Evolutionary conservation across 805 yeast species (phyloP), one percentile per base, ranked within the genome.

Genomic region (Debaryomyces castellii): DNA sequence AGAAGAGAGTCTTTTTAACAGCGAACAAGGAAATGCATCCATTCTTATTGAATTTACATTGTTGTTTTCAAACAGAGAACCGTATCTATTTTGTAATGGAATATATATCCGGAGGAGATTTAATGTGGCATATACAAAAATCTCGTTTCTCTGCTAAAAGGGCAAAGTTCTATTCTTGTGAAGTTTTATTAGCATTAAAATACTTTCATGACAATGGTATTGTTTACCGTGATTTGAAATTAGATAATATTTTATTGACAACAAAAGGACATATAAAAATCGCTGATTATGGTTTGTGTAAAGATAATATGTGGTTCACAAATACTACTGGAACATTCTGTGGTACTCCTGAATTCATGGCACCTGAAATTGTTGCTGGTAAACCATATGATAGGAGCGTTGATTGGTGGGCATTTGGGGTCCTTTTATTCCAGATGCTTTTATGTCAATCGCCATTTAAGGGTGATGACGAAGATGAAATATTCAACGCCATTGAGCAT

Each of bases 321-420:
- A 82, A 78, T 54, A 89, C 91, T 16, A 94, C 97, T 0, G 84
- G 89, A 4, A 94, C 99, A 0, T 94, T 92, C 73, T 94, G 99
- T 74, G 99, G 99, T 56, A 94, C 99, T 2, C 99, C 99, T 0
- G 99, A 94, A 66, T 88, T 94, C 55, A 94, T 94, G 96, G 99
- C 99, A 1, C 99, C 99, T 0, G 99, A 94, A 67, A 92, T 94
- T 54, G 75, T 94, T 60, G 84, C 89, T 52, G 98, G 94, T 44
- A 96, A 91, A 65, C 87, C 84, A 48, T 94, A 94, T 60, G 94
- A 90, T 43, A 82, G 96, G 60, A 87, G 94, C 33, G 99, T 94
- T 44, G 99, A 94, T 69, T 94, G 99, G 99, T 94, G 99, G 99
- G 98, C 99, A 1, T 89, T 91, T 74, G 99, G 99, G 47, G 98